Evolutionary conservation across 345 rosid species (phyloP).

Genomic region (Noccaea bulbosa): DNA sequence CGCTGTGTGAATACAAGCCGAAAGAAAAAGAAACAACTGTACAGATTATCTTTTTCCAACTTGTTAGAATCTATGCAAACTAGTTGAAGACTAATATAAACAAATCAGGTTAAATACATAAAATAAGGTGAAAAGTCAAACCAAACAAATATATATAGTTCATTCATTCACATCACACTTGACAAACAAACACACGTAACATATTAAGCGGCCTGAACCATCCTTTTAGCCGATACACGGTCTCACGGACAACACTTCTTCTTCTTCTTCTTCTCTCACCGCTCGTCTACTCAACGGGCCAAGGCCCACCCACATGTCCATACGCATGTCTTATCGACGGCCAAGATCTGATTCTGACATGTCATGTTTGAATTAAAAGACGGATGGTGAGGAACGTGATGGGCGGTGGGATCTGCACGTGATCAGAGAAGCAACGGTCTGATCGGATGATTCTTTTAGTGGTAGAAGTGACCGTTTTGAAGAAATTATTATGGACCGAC

Average conservation of each 20-base stretch:
- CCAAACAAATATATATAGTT: conserved; percentile 1
- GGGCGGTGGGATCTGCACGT: conserved; percentile 45
- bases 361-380: conserved; percentile 14
- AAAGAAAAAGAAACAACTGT: conserved; percentile 25
- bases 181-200: conserved; percentile 3
- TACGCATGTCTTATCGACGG: conserved; percentile 25
- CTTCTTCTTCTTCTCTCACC: neutral
- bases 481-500: conserved; percentile 36
- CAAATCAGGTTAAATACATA: neutral
- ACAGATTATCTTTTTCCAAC: conserved; percentile 18
- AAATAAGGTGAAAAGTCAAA: neutral
- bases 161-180: conserved; percentile 17
- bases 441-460: conserved; percentile 36
- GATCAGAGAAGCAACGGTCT: conserved; percentile 41
- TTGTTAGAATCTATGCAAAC: conserved; percentile 21
- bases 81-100: neutral
- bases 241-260: conserved; percentile 24
- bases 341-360: conserved; percentile 27
- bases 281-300: conserved; percentile 16
- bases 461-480: conserved; percentile 35
- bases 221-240: conserved; percentile 18
- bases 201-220: conserved; percentile 28
- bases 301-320: conserved; percentile 25
- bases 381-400: conserved; percentile 38
- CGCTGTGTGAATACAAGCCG: conserved; percentile 17